A percentile compares a stretch with the other conserved stretches of the same genome.
Conservation (phyloP, 73 alveolate genomes). For the Blepharisma stoltei region DNA sequence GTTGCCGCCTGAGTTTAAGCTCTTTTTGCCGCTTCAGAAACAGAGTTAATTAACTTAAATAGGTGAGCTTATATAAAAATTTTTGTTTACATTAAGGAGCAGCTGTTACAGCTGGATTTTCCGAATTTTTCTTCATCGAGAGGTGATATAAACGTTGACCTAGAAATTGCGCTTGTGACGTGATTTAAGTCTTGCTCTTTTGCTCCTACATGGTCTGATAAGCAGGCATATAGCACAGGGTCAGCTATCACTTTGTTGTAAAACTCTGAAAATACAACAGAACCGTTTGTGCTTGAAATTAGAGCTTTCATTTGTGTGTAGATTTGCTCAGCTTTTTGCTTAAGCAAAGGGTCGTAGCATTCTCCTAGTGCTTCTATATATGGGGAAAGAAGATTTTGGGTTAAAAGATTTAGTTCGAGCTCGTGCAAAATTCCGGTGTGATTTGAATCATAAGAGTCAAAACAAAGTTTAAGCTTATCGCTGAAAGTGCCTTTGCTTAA, state of each 20-base stretch:
- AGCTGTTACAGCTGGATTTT: too few species aligned
- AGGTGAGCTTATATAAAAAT: too few species aligned
- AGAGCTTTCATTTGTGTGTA: too few species aligned
- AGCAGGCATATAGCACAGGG: background rate
- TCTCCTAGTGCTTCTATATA: background rate
- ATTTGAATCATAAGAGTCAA: slow-evolving; percentile 24
- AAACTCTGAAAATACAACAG: background rate
- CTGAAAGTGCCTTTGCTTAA: slow-evolving; percentile 13
- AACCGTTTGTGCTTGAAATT: too few species aligned
- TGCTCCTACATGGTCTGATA: background rate
- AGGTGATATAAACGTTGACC: too few species aligned
- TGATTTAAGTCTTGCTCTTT: too few species aligned
- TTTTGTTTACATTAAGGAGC: too few species aligned
- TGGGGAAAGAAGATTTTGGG: background rate
- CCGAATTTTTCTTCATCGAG: too few species aligned
- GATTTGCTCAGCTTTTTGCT: too few species aligned
- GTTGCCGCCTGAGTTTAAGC: slow-evolving; percentile 70
- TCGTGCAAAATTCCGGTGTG: background rate
- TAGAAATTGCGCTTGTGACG: too few species aligned
- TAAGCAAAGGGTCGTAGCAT: too few species aligned
- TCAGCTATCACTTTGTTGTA: background rate
- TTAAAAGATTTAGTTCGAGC: background rate
- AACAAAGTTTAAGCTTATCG: slow-evolving; percentile 14
- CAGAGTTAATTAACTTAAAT: too few species aligned
- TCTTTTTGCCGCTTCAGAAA: slow-evolving; percentile 46